A percentile compares a stretch with the other conserved stretches of the same genome.
These are phyloP conservation scores for Baudoinia panamericana DNA, from an alignment of 495 filamentous ascomycete genomes.

Conservation along the genomic window DNA sequence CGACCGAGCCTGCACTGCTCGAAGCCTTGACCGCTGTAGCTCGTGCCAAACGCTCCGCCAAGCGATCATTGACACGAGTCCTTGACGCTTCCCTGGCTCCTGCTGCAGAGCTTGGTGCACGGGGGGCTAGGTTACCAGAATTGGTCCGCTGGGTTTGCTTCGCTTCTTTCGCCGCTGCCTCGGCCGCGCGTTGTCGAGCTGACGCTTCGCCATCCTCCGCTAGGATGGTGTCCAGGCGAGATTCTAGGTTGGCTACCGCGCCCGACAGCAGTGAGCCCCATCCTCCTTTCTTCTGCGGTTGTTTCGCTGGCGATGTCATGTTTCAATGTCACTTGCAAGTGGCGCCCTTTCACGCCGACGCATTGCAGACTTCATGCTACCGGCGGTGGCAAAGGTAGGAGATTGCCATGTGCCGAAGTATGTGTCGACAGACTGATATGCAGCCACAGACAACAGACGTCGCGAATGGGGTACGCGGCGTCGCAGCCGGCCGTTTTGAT, in stretches of 20 bases:
- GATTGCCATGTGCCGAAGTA: too few species aligned
- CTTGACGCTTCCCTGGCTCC: slow-evolving; percentile 24
- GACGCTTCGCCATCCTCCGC: slow-evolving; percentile 50
- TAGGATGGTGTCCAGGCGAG: slow-evolving; percentile 80
- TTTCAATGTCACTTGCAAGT: neutral
- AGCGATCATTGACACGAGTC: slow-evolving; percentile 50
- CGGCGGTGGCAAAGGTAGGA: neutral
- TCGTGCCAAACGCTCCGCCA: slow-evolving; percentile 53
- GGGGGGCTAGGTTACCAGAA: slow-evolving; percentile 8
- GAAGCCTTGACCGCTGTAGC: slow-evolving; percentile 12
- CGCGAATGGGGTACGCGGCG: too few species aligned
- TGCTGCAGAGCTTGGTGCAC: neutral
- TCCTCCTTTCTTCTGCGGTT: slow-evolving; percentile 30
- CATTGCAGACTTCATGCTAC: neutral
- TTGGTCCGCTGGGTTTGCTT: neutral
- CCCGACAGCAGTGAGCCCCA: slow-evolving; percentile 83
- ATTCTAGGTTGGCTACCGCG: slow-evolving; percentile 88
- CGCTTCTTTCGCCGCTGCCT: slow-evolving; percentile 13
- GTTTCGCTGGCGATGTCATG: slow-evolving; percentile 5
- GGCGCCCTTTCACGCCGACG: neutral
- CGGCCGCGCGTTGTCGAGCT: slow-evolving; percentile 17
- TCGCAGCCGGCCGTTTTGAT: too few species aligned
- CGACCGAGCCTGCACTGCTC: slow-evolving; percentile 1
- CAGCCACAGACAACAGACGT: too few species aligned
- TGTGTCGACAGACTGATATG: too few species aligned